Conservation (phyloP, 2,329 filamentous ascomycete genomes). For the Pyrenophora tritici-repentis region DNA sequence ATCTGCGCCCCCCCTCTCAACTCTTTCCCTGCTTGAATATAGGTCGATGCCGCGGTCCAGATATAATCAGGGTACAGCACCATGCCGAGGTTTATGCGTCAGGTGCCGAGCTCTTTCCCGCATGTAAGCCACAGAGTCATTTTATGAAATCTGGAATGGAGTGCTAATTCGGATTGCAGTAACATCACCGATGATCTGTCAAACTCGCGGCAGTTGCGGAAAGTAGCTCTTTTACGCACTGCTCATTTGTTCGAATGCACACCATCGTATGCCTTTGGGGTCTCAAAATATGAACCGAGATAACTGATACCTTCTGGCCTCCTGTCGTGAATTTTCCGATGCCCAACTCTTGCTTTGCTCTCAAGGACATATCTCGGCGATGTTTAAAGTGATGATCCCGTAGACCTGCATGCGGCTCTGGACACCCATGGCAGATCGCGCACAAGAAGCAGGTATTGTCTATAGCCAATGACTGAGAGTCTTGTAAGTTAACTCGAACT, state of each 20-base stretch:
- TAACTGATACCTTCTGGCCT: not conserved
- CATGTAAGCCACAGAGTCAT: not conserved
- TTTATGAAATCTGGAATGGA: too few relatives aligned
- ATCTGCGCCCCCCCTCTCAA: not conserved
- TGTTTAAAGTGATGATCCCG: not conserved
- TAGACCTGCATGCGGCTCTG: not conserved
- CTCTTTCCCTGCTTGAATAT: not conserved
- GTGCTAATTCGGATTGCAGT: too few relatives aligned
- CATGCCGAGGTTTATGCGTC: not conserved
- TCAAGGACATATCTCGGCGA: not conserved
- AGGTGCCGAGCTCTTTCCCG: not conserved
- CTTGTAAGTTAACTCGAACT: not conserved
- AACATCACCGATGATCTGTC: not conserved
- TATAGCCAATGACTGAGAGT: not conserved
- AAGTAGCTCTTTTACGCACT: not conserved
- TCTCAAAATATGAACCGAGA: not conserved
- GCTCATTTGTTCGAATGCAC: conserved; percentile 1
- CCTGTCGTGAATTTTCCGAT: not conserved
- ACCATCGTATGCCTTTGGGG: not conserved
- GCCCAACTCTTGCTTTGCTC: not conserved
- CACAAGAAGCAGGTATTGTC: not conserved
- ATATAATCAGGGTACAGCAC: not conserved
- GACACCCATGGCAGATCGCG: conserved; percentile 1
- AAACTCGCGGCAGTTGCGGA: not conserved
- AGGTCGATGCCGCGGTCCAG: not conserved